Conservation (phyloP, 163 green algal species). For the Scenedesmus sp. region DNA sequence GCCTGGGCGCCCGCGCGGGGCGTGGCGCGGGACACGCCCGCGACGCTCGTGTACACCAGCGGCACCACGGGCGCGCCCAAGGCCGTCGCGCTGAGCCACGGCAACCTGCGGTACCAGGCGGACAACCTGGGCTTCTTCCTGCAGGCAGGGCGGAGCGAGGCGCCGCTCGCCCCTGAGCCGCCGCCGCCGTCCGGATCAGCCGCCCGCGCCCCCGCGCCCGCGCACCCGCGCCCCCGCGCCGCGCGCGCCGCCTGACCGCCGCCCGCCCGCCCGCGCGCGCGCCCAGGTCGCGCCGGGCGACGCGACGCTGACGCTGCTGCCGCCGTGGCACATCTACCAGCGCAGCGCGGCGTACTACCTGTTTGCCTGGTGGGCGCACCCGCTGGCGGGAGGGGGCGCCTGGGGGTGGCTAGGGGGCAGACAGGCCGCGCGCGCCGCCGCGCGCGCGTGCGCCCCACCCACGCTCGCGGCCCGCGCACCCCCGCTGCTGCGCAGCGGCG, state of each 20-base stretch:
- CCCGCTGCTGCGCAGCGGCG: too few relatives aligned
- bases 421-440: too few relatives aligned
- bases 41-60: slow-evolving; percentile 90
- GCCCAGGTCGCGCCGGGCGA: slow-evolving; percentile 54
- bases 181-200: too few relatives aligned
- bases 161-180: too few relatives aligned
- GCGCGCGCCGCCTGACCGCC: too few relatives aligned
- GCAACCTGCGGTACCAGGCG: slow-evolving; percentile 87
- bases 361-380: slow-evolving; percentile 45
- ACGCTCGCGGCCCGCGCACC: too few relatives aligned
- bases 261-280: not conserved
- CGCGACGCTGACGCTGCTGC: slow-evolving; percentile 81
- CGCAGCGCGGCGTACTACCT: slow-evolving; percentile 79
- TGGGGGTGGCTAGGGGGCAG: too few relatives aligned
- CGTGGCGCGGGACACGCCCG: slow-evolving; percentile 52
- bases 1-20: not conserved
- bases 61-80: slow-evolving; percentile 85
- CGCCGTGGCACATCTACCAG: slow-evolving; percentile 97
- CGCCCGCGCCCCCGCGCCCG: too few relatives aligned
- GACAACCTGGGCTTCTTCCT: not conserved
- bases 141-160: too few relatives aligned
- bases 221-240: too few relatives aligned
- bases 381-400: too few relatives aligned
- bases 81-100: slow-evolving; percentile 81
- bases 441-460: too few relatives aligned